Conservation (phyloP, 2,329 filamentous ascomycete genomes). For the Sporothrix pallida region DNA sequence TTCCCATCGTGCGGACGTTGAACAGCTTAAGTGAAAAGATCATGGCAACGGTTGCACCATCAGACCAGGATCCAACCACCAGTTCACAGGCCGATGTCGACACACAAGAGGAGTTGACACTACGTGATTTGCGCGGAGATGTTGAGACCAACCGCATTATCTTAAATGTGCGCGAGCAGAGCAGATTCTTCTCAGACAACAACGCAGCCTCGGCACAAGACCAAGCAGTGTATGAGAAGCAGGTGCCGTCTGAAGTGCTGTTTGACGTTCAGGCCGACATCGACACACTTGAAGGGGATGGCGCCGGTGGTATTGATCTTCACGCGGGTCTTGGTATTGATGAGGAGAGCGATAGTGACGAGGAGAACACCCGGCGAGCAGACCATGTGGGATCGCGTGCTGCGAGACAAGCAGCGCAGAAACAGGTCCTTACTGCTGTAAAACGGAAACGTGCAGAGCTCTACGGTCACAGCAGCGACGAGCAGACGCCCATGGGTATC, state of each 20-base stretch:
- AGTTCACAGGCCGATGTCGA: slow-evolving; percentile 73
- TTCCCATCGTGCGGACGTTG: slow-evolving; percentile 85
- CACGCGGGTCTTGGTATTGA: slow-evolving; percentile 70
- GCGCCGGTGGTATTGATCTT: slow-evolving; percentile 62
- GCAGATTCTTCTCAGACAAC: slow-evolving; percentile 74
- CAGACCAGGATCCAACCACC: slow-evolving; percentile 70
- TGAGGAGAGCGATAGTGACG: slow-evolving; percentile 72
- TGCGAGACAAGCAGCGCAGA: slow-evolving; percentile 67
- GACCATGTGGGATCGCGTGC: slow-evolving; percentile 71
- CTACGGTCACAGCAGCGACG: slow-evolving; percentile 56
- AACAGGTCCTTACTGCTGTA: slow-evolving; percentile 70
- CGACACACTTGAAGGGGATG: slow-evolving; percentile 55
- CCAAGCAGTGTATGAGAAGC: slow-evolving; percentile 65
- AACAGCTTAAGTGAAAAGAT: slow-evolving; percentile 94
- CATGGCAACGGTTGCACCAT: slow-evolving; percentile 82
- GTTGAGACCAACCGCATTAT: slow-evolving; percentile 77
- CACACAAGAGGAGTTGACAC: slow-evolving; percentile 73
- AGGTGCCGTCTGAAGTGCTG: slow-evolving; percentile 72
- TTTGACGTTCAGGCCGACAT: slow-evolving; percentile 68
- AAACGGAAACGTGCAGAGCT: slow-evolving; percentile 65
- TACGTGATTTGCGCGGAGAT: slow-evolving; percentile 80
- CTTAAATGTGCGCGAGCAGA: slow-evolving; percentile 87
- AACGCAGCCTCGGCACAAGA: slow-evolving; percentile 55
- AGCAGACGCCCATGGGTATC: slow-evolving; percentile 60
- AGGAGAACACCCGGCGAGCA: slow-evolving; percentile 49